Base-by-base conservation (phyloP, 176 grass and related monocot genomes). In the Coix lacrymajobi region DNA sequence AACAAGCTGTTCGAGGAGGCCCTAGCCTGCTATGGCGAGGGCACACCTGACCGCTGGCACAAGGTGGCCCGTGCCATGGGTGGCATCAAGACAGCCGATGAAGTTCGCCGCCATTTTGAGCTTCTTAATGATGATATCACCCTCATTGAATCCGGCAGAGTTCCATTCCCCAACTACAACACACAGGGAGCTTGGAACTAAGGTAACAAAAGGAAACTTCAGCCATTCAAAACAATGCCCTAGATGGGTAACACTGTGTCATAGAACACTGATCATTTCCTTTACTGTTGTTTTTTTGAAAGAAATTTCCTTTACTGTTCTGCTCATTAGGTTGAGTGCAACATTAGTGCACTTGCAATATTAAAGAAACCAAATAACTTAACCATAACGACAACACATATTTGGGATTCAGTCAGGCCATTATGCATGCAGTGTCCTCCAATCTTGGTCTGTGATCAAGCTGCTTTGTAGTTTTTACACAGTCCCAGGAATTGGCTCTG, bases 1-100 rank as follows among this genome's bases (percentile, higher is more conserved):
- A 91, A 98, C 82, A 98, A 98, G 87, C 85, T 86, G 73, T 98
- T 98, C 28, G 96, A 98, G 83, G 81, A 92, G 84, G 92, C 83
- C 11, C 85, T 98, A 32, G 92, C 96, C 3, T 82, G 76, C 69
- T 91, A 91, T 5, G 82, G 88, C 43, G 86, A 94, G 72, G 96
- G 73, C 71, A 95, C 96, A 5, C 92, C 92, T 10, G 92, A 98
- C 68, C 92, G 89, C 63, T 98, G 92, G 92, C 84, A 86, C 61
- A 95, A 98, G 78, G 91, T 98, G 40, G 90, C 96, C 10, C 88
- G 87, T 2, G 88, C 89, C 71, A 85, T 98, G 73, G 91, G 91
- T 15, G 88, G 92, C 14, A 94, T 76, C 45, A 98, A 79, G 88
- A 89, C 96, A 1, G 91, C 87, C 0, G 96, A 94, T 6, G 96